Percentiles rank a stretch among this genome's conserved stretches.
Evolutionary conservation across 441 rosid genomes (phyloP).

Genomic region (Biscutella laevigata): DNA sequence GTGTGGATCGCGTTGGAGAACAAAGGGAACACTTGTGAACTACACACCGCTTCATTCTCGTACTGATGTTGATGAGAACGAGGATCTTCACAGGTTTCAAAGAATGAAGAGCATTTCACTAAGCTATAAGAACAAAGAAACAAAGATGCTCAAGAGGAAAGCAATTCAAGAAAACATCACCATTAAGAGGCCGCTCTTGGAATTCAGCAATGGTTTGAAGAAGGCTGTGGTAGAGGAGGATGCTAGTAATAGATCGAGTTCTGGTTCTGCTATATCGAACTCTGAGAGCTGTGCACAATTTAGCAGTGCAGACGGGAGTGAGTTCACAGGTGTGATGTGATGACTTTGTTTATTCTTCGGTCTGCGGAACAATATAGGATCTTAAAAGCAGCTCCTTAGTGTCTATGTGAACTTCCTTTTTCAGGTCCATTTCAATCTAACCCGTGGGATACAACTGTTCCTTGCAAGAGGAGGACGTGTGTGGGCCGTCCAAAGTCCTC

Average conservation of each 20-base stretch:
- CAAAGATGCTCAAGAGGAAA: slow-evolving; percentile 64
- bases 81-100: slow-evolving; percentile 48
- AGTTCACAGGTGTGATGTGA: slow-evolving; percentile 75
- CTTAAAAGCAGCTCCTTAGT: neutral
- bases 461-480: slow-evolving; percentile 84
- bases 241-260: slow-evolving; percentile 83
- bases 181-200: slow-evolving; percentile 33
- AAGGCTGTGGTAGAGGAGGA: slow-evolving; percentile 63
- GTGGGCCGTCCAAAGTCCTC: slow-evolving; percentile 74
- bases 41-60: slow-evolving; percentile 28
- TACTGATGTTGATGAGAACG: slow-evolving; percentile 51
- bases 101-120: slow-evolving; percentile 57
- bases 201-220: slow-evolving; percentile 42
- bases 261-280: slow-evolving; percentile 93
- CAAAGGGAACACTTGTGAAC: slow-evolving; percentile 27
- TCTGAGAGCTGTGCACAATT: slow-evolving; percentile 91
- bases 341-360: neutral
- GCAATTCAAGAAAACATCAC: slow-evolving; percentile 36
- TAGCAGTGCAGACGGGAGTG: slow-evolving; percentile 71
- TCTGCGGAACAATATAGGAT: neutral
- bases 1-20: slow-evolving; percentile 33
- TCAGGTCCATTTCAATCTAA: slow-evolving; percentile 83
- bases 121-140: slow-evolving; percentile 52
- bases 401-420: slow-evolving; percentile 8
- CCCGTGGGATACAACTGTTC: slow-evolving; percentile 83